phyloP scores from a whole-genome alignment of 2,329 filamentous ascomycete species.

The Xylariaceae sp. region DNA sequence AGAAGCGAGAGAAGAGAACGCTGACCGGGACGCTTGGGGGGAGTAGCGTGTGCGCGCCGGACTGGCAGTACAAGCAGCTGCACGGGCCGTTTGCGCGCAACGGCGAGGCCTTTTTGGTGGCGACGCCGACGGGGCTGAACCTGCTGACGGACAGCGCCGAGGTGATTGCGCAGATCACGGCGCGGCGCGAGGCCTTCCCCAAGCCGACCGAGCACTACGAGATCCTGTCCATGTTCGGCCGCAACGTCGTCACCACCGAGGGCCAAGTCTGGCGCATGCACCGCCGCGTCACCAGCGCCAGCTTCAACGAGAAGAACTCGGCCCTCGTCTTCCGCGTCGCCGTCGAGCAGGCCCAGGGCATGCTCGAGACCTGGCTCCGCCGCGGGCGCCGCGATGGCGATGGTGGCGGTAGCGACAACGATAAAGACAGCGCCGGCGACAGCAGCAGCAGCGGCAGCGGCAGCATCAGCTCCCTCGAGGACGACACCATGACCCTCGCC shows the following conservation, averaged over 20 bases:
- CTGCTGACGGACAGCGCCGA: slow-evolving; percentile 56
- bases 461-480: slow-evolving; percentile 50
- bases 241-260: slow-evolving; percentile 65
- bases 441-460: no score
- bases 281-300: slow-evolving; percentile 61
- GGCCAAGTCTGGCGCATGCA: slow-evolving; percentile 64
- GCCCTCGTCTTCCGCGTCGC: slow-evolving; percentile 57
- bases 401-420: no score
- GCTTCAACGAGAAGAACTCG: slow-evolving; percentile 72
- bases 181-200: slow-evolving; percentile 62
- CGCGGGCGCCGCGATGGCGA: slow-evolving; percentile 25
- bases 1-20: no score
- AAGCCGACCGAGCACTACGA: slow-evolving; percentile 57
- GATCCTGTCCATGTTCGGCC: slow-evolving; percentile 58
- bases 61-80: slow-evolving; percentile 49
- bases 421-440: no score
- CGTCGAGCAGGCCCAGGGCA: slow-evolving; percentile 53
- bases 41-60: slow-evolving; percentile 36
- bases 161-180: slow-evolving; percentile 56
- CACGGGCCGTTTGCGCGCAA: slow-evolving; percentile 50
- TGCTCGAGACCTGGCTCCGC: slow-evolving; percentile 52
- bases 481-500: slow-evolving; percentile 57
- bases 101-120: slow-evolving; percentile 57
- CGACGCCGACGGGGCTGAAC: slow-evolving; percentile 45
- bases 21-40: no score